Conservation (phyloP, 352 stramenopile genomes). For the Globisporangium lucens region DNA sequence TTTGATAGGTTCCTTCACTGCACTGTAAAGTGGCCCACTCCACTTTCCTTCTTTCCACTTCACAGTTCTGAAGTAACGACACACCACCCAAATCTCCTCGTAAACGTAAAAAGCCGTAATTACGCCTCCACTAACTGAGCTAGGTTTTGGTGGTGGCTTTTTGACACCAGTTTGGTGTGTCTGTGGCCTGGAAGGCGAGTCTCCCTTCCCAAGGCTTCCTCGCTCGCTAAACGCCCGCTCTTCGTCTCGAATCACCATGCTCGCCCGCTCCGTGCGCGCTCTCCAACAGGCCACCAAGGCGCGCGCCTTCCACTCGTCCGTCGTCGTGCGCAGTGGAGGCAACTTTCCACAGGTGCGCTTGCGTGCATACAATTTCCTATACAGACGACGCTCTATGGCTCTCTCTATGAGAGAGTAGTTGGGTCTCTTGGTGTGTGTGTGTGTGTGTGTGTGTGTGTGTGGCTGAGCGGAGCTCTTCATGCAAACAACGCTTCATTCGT, state of each 20-base stretch:
- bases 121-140: background rate
- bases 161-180: conserved; percentile 4
- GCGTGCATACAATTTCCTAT: background rate
- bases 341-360: conserved; percentile 26
- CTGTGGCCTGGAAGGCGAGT: conserved; percentile 13
- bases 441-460: background rate
- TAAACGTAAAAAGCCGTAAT: conserved; percentile 17
- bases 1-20: background rate
- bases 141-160: conserved; percentile 15
- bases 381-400: background rate
- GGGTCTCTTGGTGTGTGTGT: background rate
- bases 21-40: background rate
- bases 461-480: background rate
- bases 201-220: conserved; percentile 8
- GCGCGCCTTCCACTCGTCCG: conserved; percentile 48
- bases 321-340: conserved; percentile 29
- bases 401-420: background rate
- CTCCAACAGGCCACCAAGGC: conserved; percentile 27
- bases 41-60: background rate
- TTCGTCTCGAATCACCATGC: conserved; percentile 30
- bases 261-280: conserved; percentile 56
- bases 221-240: background rate
- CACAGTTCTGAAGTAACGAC: conserved; percentile 9
- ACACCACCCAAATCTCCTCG: conserved; percentile 9
- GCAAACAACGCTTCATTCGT: background rate